Evolutionary conservation across 1,139 yeast genomes (phyloP), one percentile per base, ranked within the genome.

Genomic region (Kazachstania sp.): DNA sequence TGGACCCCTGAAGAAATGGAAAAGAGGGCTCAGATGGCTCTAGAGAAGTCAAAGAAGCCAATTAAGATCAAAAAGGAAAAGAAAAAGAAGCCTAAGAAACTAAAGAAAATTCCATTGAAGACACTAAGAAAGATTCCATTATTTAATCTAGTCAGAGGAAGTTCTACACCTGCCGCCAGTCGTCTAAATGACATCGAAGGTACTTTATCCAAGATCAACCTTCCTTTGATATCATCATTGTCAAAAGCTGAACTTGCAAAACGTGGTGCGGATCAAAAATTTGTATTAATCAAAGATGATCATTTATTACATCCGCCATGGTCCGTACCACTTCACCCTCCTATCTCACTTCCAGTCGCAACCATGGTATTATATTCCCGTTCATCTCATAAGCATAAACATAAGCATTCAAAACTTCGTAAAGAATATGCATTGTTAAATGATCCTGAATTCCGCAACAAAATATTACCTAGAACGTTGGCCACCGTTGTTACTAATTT

Each of bases 291-390:
- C 20, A 57, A 61, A 35, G 67, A 62, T 44, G 61, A 61, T 37
- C 65, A 66, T 45, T 48, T 49, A n/a, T 57, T 63, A 26, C 67
- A 64, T 48, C 66, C 67, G 16, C 66, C 66, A 6, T 60, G 66
- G 65, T 38, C 29, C 3, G 18, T 62, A 11, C 66, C 67, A 3
- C 41, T 39, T 2, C 52, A 55, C 47, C 67, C 67, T 6, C 68
- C 68, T n/a, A 49, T 51, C 37, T 53, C 59, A 4, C 45, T 65
- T 34, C 67, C 68, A 6, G 53, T 59, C 7, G 62, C 64, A 3
- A 56, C 59, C 6, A 23, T 7, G 28, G 34, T 3, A 30, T 12
- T 13, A 13, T 2, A 30, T 8, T 9, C 6, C 11, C 34, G 34
- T 30, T 30, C 34, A 5, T 2, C 15, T 13, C 34, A 30, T 13